Conservation (phyloP, 257 asterid species). For the Schizonepeta tenuifolia region DNA sequence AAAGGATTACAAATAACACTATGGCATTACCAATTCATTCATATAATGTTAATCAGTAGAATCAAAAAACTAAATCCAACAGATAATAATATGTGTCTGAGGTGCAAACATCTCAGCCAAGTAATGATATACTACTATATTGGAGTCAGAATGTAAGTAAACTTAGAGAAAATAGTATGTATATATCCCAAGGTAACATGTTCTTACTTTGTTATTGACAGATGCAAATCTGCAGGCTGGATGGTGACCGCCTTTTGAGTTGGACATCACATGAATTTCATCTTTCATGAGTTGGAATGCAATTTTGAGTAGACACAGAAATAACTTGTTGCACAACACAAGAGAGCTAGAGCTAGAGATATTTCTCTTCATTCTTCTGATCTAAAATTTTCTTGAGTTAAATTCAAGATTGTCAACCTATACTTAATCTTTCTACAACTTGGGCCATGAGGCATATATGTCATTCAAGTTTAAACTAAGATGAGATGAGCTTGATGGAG, state of each 20-base stretch:
- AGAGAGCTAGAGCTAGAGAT: background rate
- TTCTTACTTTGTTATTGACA: conserved; percentile 26
- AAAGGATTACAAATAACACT: background rate
- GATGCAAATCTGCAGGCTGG: conserved; percentile 17
- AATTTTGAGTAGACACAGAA: conserved; percentile 8
- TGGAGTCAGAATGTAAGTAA: no score
- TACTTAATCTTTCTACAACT: conserved; percentile 30
- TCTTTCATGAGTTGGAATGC: conserved; percentile 28
- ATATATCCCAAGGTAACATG: no score
- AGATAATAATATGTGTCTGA: background rate
- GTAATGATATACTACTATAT: background rate
- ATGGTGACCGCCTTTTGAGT: conserved; percentile 19
- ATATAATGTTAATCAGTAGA: background rate
- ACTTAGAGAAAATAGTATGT: no score
- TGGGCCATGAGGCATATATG: conserved; percentile 30
- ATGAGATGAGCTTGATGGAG: conserved; percentile 47
- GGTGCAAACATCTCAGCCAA: background rate
- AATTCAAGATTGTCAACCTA: conserved; percentile 32
- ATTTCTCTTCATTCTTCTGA: conserved; percentile 31
- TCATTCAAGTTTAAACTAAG: conserved; percentile 32
- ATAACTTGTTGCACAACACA: conserved; percentile 11
- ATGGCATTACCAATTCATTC: background rate
- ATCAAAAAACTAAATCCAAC: background rate
- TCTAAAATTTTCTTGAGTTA: conserved; percentile 7
- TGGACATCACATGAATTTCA: conserved; percentile 27